phyloP scores from a whole-genome alignment of 73 alveolate genomes.

The Tetrahymena thermophila region DNA sequence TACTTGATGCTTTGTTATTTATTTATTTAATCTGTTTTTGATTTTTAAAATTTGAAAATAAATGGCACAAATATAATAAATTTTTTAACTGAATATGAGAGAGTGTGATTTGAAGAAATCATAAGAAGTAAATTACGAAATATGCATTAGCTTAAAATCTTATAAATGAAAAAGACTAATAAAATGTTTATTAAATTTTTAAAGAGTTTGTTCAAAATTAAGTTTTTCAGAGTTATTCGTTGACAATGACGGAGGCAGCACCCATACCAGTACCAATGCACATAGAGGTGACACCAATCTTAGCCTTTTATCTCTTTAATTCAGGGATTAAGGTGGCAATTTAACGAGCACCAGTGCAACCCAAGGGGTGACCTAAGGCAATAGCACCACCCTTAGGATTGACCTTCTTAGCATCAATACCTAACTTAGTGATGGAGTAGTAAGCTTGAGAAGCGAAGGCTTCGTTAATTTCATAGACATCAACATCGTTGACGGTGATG shows the following conservation, averaged over 20 bases:
- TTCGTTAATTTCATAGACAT: slow-evolving; percentile 98
- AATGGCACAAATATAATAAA: too few relatives aligned
- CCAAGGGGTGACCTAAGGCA: slow-evolving; percentile 99
- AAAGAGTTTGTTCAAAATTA: not conserved
- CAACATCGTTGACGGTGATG: slow-evolving; percentile 88
- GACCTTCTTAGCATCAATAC: slow-evolving; percentile 90
- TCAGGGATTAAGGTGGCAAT: slow-evolving; percentile 95
- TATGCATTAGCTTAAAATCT: not conserved
- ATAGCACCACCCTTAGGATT: slow-evolving; percentile 99
- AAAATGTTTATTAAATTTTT: not conserved
- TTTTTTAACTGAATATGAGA: not conserved
- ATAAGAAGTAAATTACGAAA: not conserved
- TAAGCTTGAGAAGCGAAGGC: slow-evolving; percentile 99
- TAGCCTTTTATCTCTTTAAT: slow-evolving; percentile 92
- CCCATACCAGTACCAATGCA: slow-evolving; percentile 99
- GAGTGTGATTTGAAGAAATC: not conserved
- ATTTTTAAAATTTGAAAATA: too few relatives aligned
- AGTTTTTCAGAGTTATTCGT: slow-evolving; percentile 46
- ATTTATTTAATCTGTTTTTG: too few relatives aligned
- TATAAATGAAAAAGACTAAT: not conserved
- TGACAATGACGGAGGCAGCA: slow-evolving; percentile 98
- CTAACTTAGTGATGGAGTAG: slow-evolving; percentile 80
- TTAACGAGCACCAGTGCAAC: slow-evolving; percentile 98
- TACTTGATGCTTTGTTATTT: too few relatives aligned
- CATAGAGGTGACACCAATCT: slow-evolving; percentile 98